Percentiles rank a stretch among this genome's conserved stretches.
Evolutionary conservation across 768 basidiomycete species (phyloP).

Genomic region (Lactarius sanguifluus): DNA sequence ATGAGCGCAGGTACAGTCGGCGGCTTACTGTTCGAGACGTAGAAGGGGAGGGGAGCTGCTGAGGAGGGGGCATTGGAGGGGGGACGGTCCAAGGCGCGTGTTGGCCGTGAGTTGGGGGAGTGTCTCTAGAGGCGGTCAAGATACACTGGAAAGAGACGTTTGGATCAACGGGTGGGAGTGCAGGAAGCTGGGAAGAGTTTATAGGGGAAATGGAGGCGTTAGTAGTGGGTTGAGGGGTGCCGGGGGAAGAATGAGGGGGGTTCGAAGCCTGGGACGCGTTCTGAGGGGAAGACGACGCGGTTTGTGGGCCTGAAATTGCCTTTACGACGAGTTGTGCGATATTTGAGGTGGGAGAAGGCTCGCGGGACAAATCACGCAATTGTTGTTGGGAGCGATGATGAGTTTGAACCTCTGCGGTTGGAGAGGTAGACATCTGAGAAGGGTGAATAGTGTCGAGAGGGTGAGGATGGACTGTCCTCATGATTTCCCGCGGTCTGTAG

Average conservation of each 20-base stretch:
- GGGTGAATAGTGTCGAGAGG: slow-evolving; percentile 40
- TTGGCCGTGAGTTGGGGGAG: slow-evolving; percentile 27
- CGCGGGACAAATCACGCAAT: slow-evolving; percentile 23
- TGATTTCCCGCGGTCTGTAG: slow-evolving; percentile 42
- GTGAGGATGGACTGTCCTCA: slow-evolving; percentile 51
- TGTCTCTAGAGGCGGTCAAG: slow-evolving; percentile 30
- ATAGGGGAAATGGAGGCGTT: slow-evolving; percentile 39
- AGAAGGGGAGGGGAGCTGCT: slow-evolving; percentile 25
- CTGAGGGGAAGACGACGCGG: slow-evolving; percentile 34
- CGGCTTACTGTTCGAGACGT: slow-evolving; percentile 26
- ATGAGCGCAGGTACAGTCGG: slow-evolving; percentile 2
- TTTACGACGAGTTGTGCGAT: slow-evolving; percentile 31
- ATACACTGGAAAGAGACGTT: slow-evolving; percentile 33
- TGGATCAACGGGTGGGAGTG: slow-evolving; percentile 23
- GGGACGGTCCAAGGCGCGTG: slow-evolving; percentile 30
- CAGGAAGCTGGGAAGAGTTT: slow-evolving; percentile 31
- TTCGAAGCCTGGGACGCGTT: slow-evolving; percentile 41
- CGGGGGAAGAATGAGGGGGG: slow-evolving; percentile 29
- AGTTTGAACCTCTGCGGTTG: slow-evolving; percentile 25
- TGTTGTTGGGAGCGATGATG: slow-evolving; percentile 26
- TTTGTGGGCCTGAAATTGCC: slow-evolving; percentile 26
- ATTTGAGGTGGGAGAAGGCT: slow-evolving; percentile 27
- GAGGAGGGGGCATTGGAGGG: slow-evolving; percentile 15
- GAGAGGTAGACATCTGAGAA: slow-evolving; percentile 28
- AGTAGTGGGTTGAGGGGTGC: slow-evolving; percentile 37